Percentiles rank a stretch among this genome's conserved stretches.
These are phyloP conservation scores for Macrophomina pseudophaseolina DNA, from an alignment of 2,329 filamentous ascomycete species.

Conservation along the genomic window DNA sequence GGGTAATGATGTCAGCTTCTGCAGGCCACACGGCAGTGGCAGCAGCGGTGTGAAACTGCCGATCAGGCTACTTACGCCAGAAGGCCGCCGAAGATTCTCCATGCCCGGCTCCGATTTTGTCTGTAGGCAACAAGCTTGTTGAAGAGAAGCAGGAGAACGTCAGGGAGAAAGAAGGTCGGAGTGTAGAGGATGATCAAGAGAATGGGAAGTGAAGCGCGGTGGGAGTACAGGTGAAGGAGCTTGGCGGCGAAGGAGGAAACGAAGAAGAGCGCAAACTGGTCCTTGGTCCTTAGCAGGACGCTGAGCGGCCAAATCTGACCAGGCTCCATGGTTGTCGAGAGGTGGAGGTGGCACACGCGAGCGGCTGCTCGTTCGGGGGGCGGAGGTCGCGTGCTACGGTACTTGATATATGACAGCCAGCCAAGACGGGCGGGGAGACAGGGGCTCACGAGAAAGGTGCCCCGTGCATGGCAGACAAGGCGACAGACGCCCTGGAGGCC, in stretches of 20 bases:
- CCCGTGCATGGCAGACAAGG: neutral
- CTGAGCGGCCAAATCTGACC: conserved; percentile 13
- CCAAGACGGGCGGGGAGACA: neutral
- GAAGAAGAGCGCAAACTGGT: conserved; percentile 38
- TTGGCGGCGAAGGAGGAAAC: conserved; percentile 43
- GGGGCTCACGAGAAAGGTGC: neutral
- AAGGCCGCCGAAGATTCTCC: conserved; percentile 34
- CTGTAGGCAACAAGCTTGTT: conserved; percentile 39
- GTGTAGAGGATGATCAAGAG: conserved; percentile 43
- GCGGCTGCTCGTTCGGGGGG: conserved; percentile 7
- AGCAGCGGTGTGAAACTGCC: neutral
- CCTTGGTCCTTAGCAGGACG: conserved; percentile 22
- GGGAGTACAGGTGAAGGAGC: conserved; percentile 41
- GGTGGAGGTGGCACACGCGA: neutral
- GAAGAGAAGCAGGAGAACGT: conserved; percentile 40
- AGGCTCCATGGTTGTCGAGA: conserved; percentile 4
- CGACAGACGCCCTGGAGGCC: neutral
- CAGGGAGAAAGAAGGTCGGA: conserved; percentile 46
- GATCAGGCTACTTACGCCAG: conserved; percentile 36
- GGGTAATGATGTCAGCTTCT: neutral
- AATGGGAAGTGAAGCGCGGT: conserved; percentile 40
- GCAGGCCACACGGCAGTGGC: neutral
- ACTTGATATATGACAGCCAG: neutral
- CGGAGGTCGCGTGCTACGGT: conserved; percentile 1
- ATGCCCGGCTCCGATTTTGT: conserved; percentile 2